Evolutionary conservation across 2,329 filamentous ascomycete species (phyloP).

Genomic region (Ambrosiella xylebori): DNA sequence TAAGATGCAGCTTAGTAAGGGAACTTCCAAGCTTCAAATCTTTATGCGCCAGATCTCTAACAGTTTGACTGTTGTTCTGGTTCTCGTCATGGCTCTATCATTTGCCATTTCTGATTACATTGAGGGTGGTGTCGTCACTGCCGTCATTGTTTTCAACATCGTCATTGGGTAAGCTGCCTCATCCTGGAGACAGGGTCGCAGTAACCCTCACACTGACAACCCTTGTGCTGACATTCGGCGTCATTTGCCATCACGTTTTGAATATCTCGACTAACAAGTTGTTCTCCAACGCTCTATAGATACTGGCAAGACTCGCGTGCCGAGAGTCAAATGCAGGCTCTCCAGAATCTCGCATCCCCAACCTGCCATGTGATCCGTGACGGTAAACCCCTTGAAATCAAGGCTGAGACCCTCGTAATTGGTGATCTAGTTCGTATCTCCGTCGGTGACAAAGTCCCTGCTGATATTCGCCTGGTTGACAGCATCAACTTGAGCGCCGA

Average conservation of each 20-base stretch:
- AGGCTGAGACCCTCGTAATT: slow-evolving; percentile 41
- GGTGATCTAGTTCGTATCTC: slow-evolving; percentile 47
- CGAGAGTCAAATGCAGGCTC: slow-evolving; percentile 44
- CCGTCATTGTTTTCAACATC: slow-evolving; percentile 51
- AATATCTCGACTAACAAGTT: background rate
- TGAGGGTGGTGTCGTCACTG: slow-evolving; percentile 45
- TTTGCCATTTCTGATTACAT: slow-evolving; percentile 49
- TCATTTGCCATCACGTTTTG: background rate
- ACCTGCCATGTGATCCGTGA: slow-evolving; percentile 42
- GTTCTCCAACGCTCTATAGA: slow-evolving; percentile 2
- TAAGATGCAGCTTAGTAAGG: slow-evolving; percentile 52
- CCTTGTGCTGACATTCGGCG: background rate
- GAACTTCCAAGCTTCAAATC: slow-evolving; percentile 57
- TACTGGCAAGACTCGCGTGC: slow-evolving; percentile 38
- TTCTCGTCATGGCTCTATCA: slow-evolving; percentile 55
- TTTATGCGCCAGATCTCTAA: slow-evolving; percentile 62
- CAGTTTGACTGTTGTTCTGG: slow-evolving; percentile 56
- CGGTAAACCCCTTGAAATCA: slow-evolving; percentile 32
- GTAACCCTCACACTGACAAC: slow-evolving; percentile 5
- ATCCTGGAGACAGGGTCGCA: background rate
- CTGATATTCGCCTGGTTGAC: slow-evolving; percentile 47
- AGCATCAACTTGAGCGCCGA: slow-evolving; percentile 62
- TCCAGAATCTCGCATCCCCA: slow-evolving; percentile 39
- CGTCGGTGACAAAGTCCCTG: slow-evolving; percentile 52
- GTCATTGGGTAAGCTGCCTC: slow-evolving; percentile 37